phyloP scores from a whole-genome alignment of 2,329 filamentous ascomycete genomes.

The Lasiodiplodia sp. region DNA sequence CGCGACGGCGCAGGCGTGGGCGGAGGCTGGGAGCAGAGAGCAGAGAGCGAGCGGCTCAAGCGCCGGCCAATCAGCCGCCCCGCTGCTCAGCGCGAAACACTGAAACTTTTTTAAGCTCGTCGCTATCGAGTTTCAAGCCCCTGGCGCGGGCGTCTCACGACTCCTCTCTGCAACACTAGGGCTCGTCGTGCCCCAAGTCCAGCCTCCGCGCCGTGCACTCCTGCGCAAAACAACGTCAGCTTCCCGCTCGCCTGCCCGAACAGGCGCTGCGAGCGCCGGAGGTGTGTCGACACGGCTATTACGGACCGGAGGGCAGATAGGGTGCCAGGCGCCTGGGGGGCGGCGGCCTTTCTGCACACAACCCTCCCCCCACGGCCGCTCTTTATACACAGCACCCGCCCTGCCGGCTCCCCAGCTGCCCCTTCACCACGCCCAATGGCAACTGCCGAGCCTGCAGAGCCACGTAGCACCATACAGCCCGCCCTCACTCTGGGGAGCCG shows the following conservation, averaged over 20 bases:
- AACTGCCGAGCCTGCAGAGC: slow-evolving; percentile 28
- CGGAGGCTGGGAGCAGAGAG: slow-evolving; percentile 12
- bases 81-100: slow-evolving; percentile 23
- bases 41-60: slow-evolving; percentile 28
- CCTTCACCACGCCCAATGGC: slow-evolving; percentile 15
- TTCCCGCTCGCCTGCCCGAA: slow-evolving; percentile 19
- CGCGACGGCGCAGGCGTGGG: slow-evolving; percentile 25
- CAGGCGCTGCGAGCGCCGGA: background rate
- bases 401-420: slow-evolving; percentile 27
- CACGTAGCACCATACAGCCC: slow-evolving; percentile 26
- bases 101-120: slow-evolving; percentile 29
- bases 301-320: background rate
- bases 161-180: slow-evolving; percentile 27
- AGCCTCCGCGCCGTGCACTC: slow-evolving; percentile 31
- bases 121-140: slow-evolving; percentile 28
- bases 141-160: slow-evolving; percentile 28
- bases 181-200: slow-evolving; percentile 14
- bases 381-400: slow-evolving; percentile 21
- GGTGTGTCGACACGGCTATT: slow-evolving; percentile 10
- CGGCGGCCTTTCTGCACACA: background rate
- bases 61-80: slow-evolving; percentile 24
- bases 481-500: slow-evolving; percentile 24
- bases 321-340: background rate
- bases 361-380: background rate
- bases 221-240: slow-evolving; percentile 21